These are phyloP conservation scores for Diddensiella caesifluorescens DNA, from an alignment of 805 yeast species.

Conservation along the genomic window DNA sequence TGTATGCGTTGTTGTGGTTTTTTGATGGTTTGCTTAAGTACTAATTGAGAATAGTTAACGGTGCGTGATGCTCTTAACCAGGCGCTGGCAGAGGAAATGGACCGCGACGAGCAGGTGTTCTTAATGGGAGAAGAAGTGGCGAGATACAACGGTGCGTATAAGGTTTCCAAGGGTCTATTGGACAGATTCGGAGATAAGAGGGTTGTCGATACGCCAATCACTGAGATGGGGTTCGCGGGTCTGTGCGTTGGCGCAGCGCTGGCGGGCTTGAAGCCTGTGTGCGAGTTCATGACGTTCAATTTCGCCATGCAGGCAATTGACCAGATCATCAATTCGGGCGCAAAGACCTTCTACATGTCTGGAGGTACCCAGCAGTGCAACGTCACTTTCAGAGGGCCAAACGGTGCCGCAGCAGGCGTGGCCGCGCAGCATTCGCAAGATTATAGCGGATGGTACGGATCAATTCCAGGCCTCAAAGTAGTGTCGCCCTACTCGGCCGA, in stretches of 20 bases:
- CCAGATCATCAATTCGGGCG: conserved; percentile 97
- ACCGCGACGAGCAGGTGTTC: conserved; percentile 89
- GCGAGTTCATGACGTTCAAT: conserved; percentile 98
- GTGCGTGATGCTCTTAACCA: conserved; percentile 96
- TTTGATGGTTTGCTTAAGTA: background rate
- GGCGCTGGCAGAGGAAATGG: conserved; percentile 96
- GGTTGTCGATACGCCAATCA: conserved; percentile 93
- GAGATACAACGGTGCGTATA: conserved; percentile 98
- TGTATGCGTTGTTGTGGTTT: conserved; percentile 21
- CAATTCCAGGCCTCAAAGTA: conserved; percentile 97
- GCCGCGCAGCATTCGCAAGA: conserved; percentile 99
- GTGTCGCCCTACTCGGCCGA: conserved; percentile 92
- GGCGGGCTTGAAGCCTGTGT: conserved; percentile 92
- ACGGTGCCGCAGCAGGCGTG: conserved; percentile 99
- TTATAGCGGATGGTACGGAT: conserved; percentile 96
- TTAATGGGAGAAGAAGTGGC: conserved; percentile 99
- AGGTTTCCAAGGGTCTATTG: conserved; percentile 89
- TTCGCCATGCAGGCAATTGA: conserved; percentile 99
- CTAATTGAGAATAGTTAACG: conserved; percentile 46
- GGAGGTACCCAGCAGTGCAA: conserved; percentile 98
- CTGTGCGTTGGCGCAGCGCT: conserved; percentile 93
- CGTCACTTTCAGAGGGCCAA: conserved; percentile 98
- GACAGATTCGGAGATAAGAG: conserved; percentile 94
- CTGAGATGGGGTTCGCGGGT: conserved; percentile 99
- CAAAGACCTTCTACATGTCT: conserved; percentile 97